Conservation (phyloP, 1,284 basidiomycete species). For the Leccinum discolor region DNA sequence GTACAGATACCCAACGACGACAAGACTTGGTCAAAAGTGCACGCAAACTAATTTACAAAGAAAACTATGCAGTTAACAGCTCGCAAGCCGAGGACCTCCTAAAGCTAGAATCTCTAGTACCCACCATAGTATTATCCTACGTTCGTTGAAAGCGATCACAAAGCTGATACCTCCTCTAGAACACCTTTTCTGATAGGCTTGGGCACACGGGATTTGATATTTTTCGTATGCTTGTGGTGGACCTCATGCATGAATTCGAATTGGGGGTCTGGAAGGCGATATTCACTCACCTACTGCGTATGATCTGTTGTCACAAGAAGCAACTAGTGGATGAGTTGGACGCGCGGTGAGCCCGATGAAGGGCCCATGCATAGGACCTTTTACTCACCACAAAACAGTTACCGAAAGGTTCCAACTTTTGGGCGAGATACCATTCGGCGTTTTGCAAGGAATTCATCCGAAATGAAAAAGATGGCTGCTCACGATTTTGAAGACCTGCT, state of each 20-base stretch:
- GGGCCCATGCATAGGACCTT: not conserved
- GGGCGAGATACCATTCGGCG: not conserved
- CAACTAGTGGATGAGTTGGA: not conserved
- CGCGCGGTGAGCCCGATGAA: not conserved
- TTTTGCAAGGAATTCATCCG: not conserved
- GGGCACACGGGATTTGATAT: not conserved
- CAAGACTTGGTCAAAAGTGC: not conserved
- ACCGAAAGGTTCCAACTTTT: not conserved
- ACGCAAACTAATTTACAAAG: not conserved
- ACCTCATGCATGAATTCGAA: not conserved
- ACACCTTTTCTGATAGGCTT: not conserved
- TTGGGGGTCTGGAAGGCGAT: not conserved
- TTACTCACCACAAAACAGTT: not conserved
- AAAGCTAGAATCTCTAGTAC: not conserved
- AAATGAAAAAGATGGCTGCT: not conserved
- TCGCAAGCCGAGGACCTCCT: not conserved
- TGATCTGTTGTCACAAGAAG: not conserved
- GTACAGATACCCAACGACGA: not conserved
- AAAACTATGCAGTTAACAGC: not conserved
- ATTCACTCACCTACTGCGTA: not conserved
- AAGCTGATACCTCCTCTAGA: not conserved
- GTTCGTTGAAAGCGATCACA: not conserved
- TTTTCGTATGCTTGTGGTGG: not conserved
- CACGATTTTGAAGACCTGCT: not conserved
- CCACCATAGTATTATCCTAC: not conserved